Percentiles rank a stretch among this genome's conserved stretches.
These are phyloP conservation scores for Cyberlindnera euphorbiae DNA, from an alignment of 805 yeast genomes.

Conservation along the genomic window DNA sequence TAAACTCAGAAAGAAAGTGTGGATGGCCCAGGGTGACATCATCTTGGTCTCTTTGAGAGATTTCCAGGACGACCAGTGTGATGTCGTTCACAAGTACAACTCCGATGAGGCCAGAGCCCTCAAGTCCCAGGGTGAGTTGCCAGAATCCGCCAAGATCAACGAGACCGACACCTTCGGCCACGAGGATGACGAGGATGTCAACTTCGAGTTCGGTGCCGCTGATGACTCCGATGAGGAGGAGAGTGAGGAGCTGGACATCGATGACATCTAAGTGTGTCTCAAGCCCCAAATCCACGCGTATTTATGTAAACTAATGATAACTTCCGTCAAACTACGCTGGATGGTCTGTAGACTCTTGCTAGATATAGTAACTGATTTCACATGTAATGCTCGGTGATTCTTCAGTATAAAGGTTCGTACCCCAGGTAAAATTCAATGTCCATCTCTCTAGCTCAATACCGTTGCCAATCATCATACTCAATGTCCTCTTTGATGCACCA, in stretches of 20 bases:
- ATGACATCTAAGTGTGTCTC: constrained; percentile 63
- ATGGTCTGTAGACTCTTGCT: too few species aligned
- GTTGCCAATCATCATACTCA: constrained; percentile 7
- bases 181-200: constrained; percentile 95
- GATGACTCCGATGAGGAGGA: constrained; percentile 75
- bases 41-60: constrained; percentile 94
- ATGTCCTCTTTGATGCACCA: constrained; percentile 13
- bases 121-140: constrained; percentile 94
- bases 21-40: constrained; percentile 99
- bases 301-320: too few species aligned
- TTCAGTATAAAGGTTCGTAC: too few species aligned
- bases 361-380: too few species aligned
- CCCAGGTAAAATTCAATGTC: too few species aligned
- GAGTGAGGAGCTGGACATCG: constrained; percentile 76
- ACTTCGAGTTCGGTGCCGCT: constrained; percentile 96
- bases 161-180: constrained; percentile 97
- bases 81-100: constrained; percentile 93
- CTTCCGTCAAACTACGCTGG: too few species aligned
- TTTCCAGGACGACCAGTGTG: constrained; percentile 97
- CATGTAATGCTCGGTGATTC: too few species aligned
- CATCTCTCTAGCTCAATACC: too few species aligned
- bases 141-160: constrained; percentile 94
- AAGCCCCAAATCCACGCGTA: too few species aligned
- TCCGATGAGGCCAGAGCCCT: constrained; percentile 97
- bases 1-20: constrained; percentile 97